A percentile compares a stretch with the other conserved stretches of the same genome.
These are phyloP conservation scores for Fabrea salina DNA, from an alignment of 169 alveolate species.

Conservation along the genomic window DNA sequence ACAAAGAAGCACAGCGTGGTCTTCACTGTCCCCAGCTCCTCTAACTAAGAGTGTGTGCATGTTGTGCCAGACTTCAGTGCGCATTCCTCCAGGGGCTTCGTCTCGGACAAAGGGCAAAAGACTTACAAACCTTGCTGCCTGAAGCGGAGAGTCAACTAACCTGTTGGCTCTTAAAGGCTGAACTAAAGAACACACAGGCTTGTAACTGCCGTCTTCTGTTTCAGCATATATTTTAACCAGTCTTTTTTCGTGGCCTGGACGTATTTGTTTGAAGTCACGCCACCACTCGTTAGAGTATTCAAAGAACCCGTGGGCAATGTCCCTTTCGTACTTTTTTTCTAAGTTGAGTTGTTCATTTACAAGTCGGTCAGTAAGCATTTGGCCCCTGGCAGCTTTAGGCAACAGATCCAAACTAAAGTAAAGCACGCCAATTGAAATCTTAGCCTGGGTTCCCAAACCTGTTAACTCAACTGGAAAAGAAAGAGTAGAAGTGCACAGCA, in stretches of 20 bases:
- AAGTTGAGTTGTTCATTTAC: slow-evolving; percentile 44
- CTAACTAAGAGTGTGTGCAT: slow-evolving; percentile 48
- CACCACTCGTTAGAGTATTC: slow-evolving; percentile 63
- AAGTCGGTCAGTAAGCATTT: slow-evolving; percentile 26
- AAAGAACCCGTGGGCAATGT: slow-evolving; percentile 46
- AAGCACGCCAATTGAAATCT: slow-evolving; percentile 49
- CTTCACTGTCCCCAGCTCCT: slow-evolving; percentile 66
- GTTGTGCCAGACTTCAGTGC: slow-evolving; percentile 61
- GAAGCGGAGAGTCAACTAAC: slow-evolving; percentile 57
- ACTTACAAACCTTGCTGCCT: slow-evolving; percentile 62
- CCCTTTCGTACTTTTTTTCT: slow-evolving; percentile 55
- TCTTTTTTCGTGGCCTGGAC: slow-evolving; percentile 56
- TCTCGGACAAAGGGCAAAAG: slow-evolving; percentile 61
- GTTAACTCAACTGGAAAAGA: slow-evolving; percentile 46
- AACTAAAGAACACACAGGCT: slow-evolving; percentile 56
- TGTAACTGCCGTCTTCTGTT: slow-evolving; percentile 61
- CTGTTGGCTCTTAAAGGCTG: slow-evolving; percentile 50
- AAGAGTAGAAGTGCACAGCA: slow-evolving; percentile 41
- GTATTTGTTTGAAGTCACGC: slow-evolving; percentile 51
- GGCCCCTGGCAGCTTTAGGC: slow-evolving; percentile 38
- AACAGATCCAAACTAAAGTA: slow-evolving; percentile 38
- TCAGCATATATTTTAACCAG: slow-evolving; percentile 62
- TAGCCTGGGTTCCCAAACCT: slow-evolving; percentile 43
- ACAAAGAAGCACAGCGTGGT: slow-evolving; percentile 57
- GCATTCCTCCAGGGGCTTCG: slow-evolving; percentile 53